These are phyloP conservation scores for Yamadazyma epiphylla DNA, from an alignment of 1,139 yeast genomes.

Conservation along the genomic window DNA sequence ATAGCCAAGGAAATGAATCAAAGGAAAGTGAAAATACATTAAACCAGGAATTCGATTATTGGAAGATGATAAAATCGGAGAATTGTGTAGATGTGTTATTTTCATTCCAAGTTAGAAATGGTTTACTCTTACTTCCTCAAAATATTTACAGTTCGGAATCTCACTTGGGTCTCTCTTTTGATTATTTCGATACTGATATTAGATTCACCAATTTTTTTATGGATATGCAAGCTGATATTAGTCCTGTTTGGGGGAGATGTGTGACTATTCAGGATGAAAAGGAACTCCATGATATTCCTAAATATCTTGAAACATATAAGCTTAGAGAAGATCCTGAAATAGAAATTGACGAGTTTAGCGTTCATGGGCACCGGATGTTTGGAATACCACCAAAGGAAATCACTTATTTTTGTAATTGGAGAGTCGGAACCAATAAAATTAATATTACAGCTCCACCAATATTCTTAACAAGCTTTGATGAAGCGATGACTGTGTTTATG, in stretches of 20 bases:
- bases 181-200: conserved; percentile 68
- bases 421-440: conserved; percentile 63
- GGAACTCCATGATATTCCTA: conserved; percentile 21
- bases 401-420: conserved; percentile 90
- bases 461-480: conserved; percentile 43
- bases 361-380: conserved; percentile 89
- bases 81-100: conserved; percentile 79
- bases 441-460: conserved; percentile 48
- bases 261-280: conserved; percentile 17
- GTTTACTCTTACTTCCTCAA: conserved; percentile 69
- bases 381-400: conserved; percentile 89
- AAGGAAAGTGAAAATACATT: conserved; percentile 6
- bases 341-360: conserved; percentile 56
- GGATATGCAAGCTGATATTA: conserved; percentile 68
- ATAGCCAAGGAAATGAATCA: conserved; percentile 5
- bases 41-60: conserved; percentile 25
- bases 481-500: conserved; percentile 45
- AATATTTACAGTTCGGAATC: conserved; percentile 64
- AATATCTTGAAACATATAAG: conserved; percentile 14
- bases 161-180: conserved; percentile 62
- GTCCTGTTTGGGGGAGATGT: conserved; percentile 41
- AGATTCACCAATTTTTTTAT: conserved; percentile 89
- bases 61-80: conserved; percentile 47
- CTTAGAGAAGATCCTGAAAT: conserved; percentile 23
- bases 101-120: conserved; percentile 64